A percentile compares a stretch with the other conserved stretches of the same genome.
Conservation (phyloP, 768 basidiomycete species). For the Naganishia onofrii region DNA sequence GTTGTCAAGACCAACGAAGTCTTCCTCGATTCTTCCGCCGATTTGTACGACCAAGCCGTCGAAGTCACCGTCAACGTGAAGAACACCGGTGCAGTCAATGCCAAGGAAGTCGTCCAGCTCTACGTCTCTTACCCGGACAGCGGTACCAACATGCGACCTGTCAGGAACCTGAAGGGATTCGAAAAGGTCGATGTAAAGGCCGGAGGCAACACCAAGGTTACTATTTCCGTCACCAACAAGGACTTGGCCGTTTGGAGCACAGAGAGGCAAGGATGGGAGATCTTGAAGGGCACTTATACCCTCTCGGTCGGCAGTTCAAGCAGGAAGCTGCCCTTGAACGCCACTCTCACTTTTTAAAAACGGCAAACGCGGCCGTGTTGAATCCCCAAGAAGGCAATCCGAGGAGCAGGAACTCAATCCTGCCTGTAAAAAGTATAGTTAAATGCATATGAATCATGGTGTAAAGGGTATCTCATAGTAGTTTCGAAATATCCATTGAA, state of each 20-base stretch:
- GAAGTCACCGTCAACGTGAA: conserved; percentile 52
- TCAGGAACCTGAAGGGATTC: conserved; percentile 63
- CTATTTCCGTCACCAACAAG: conserved; percentile 35
- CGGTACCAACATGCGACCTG: conserved; percentile 59
- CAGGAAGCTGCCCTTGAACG: conserved; percentile 10
- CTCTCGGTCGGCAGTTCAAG: conserved; percentile 16
- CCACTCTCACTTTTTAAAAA: conserved; percentile 8
- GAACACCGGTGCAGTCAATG: conserved; percentile 61
- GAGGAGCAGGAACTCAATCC: too few species aligned
- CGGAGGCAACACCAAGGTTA: conserved; percentile 45
- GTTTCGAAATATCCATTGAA: too few species aligned
- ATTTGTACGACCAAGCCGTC: conserved; percentile 36
- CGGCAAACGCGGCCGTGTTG: too few species aligned
- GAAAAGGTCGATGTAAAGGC: conserved; percentile 50
- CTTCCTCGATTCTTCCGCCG: conserved; percentile 31
- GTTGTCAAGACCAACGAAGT: conserved; percentile 25
- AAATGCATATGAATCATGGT: neutral
- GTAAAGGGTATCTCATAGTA: too few species aligned
- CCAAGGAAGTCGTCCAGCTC: conserved; percentile 67
- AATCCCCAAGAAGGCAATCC: too few species aligned
- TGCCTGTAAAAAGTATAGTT: neutral
- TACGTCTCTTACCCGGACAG: conserved; percentile 59
- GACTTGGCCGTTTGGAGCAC: conserved; percentile 22
- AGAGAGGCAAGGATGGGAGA: conserved; percentile 15
- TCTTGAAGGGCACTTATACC: conserved; percentile 15